Percentiles rank a stretch among this genome's conserved stretches.
Conservation (phyloP, 1,284 basidiomycete genomes). For the Uromyces viciae-fabae region DNA sequence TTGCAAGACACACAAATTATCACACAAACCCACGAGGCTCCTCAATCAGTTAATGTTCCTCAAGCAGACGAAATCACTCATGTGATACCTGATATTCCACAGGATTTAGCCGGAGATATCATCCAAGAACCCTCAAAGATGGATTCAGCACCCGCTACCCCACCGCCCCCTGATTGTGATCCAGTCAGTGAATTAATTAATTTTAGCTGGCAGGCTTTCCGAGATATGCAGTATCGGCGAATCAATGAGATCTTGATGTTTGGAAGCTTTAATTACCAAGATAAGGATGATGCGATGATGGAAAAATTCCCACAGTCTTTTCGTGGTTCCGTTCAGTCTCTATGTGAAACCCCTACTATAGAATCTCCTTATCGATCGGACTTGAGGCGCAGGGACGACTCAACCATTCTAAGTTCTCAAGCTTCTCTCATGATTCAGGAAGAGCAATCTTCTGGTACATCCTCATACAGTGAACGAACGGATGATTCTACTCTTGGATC, state of each 20-base stretch:
- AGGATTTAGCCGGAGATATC: background rate
- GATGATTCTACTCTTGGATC: constrained; percentile 32
- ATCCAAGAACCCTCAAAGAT: background rate
- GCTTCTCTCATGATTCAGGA: background rate
- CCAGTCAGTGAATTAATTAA: constrained; percentile 12
- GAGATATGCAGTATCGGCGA: constrained; percentile 10
- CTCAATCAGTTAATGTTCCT: no score
- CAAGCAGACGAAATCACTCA: background rate
- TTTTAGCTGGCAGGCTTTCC: constrained; percentile 13
- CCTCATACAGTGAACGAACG: background rate
- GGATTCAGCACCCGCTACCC: background rate
- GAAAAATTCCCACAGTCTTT: background rate
- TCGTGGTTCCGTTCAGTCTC: background rate
- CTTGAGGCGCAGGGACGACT: background rate
- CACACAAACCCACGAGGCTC: no score
- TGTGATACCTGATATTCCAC: background rate
- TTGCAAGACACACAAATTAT: no score
- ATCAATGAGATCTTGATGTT: constrained; percentile 31
- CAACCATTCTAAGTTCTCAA: background rate
- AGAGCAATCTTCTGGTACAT: background rate
- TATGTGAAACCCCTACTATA: background rate
- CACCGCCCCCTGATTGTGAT: background rate
- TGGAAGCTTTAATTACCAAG: background rate
- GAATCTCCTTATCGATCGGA: background rate
- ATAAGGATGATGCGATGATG: background rate